These are phyloP conservation scores for Stevia rebaudiana DNA, from an alignment of 140 eudicot species.

Conservation along the genomic window DNA sequence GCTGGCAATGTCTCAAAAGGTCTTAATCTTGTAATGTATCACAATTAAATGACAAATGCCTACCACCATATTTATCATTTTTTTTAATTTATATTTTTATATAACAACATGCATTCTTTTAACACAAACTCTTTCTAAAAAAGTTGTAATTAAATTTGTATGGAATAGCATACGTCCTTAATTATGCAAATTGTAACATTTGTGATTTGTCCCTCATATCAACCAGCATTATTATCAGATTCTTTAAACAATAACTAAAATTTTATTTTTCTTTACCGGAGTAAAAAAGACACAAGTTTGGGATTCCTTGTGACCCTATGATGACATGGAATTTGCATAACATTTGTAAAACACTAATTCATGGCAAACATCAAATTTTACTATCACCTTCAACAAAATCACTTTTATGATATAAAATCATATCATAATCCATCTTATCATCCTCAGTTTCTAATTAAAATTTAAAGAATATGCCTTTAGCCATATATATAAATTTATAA, in stretches of 20 bases:
- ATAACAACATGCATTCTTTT: conserved; percentile 14
- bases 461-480: too few relatives aligned
- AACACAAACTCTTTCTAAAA: conserved; percentile 1
- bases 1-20: conserved; percentile 37
- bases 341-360: background rate
- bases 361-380: background rate
- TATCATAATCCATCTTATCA: too few relatives aligned
- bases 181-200: background rate
- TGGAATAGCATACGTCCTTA: background rate
- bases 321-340: background rate
- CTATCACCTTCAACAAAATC: conserved; percentile 1
- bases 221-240: background rate
- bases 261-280: too few relatives aligned
- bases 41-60: conserved; percentile 24
- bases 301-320: too few relatives aligned
- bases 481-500: background rate
- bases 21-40: conserved; percentile 32
- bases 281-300: too few relatives aligned
- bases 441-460: too few relatives aligned
- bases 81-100: background rate
- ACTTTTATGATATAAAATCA: background rate
- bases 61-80: conserved; percentile 21
- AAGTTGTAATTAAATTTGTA: background rate
- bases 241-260: background rate
- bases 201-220: too few relatives aligned